A percentile compares a stretch with the other conserved stretches of the same genome.
Conservation (phyloP, 805 yeast genomes). For the Candida tallmaniae region DNA sequence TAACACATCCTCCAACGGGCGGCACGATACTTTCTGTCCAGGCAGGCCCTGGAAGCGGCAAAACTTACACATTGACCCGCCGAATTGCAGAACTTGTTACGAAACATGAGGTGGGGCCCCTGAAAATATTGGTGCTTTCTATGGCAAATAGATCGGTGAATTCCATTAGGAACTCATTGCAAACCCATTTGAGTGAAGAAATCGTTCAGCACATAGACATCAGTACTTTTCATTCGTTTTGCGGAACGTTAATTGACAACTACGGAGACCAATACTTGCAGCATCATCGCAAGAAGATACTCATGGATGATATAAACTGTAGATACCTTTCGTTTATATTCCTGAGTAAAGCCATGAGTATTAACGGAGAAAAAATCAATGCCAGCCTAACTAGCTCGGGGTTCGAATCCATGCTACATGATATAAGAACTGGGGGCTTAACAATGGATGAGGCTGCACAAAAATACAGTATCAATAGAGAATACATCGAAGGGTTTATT, state of each 20-base stretch:
- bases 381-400: constrained; percentile 19
- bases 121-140: constrained; percentile 56
- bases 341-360: constrained; percentile 28
- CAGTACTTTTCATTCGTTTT: constrained; percentile 62
- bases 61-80: constrained; percentile 54
- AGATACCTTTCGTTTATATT: constrained; percentile 27
- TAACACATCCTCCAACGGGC: constrained; percentile 35
- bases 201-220: constrained; percentile 34
- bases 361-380: constrained; percentile 20
- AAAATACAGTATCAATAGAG: constrained; percentile 19
- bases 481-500: constrained; percentile 24
- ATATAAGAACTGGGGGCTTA: constrained; percentile 18
- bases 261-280: constrained; percentile 19
- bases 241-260: constrained; percentile 45
- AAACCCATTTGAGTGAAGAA: constrained; percentile 19
- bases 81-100: constrained; percentile 47
- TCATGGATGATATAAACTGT: constrained; percentile 58
- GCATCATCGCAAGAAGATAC: constrained; percentile 12
- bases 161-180: constrained; percentile 34
- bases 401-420: constrained; percentile 22
- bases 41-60: constrained; percentile 78
- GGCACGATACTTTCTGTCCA: constrained; percentile 44
- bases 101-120: constrained; percentile 37
- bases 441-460: constrained; percentile 20
- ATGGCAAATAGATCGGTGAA: constrained; percentile 68